Base-by-base conservation (phyloP, 2,329 filamentous ascomycete species). In the Curvularia lunata region DNA sequence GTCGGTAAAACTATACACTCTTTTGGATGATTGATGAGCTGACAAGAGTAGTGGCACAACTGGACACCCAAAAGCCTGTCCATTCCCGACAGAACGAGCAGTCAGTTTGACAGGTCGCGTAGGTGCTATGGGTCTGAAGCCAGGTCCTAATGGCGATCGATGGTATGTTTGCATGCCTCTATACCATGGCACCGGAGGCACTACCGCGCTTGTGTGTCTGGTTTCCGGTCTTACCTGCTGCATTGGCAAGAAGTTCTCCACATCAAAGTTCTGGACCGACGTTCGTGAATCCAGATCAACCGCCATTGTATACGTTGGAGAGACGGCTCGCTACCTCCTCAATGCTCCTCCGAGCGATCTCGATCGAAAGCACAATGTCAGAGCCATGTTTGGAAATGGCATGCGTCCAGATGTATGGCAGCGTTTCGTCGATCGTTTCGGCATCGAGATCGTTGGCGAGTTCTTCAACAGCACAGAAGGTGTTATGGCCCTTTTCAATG, bases 391-490 rank as follows among this genome's bases (percentile, higher is more conserved):
- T 67, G 88, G 88, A 56, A 90, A 90, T 68, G 88, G 88, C 1
- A 80, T 90, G 65, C 82, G 88, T 1, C 87, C 88, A 0, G 88
- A 91, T 65, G 85, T 91, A 1, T 91, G 88, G 88, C 75, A 81
- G 28, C 80, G 82, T 21, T 91, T 91, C 73, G 78, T 83, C 40
- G 83, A 88, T 47, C 82, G 87, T 12, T 90, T 89, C 70, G 83
- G 83, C 50, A 83, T 90, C 63, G 76, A 81, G 12, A 82, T 84
- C 27, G 85, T 93, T 1, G 80, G 79, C 59, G 90, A 93, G 74
- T 92, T 93, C 77, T 93, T 91, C 81, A 90, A 89, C 72, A 90
- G 87, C 56, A 91, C 88, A 1, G 90, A 93, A 75, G 88, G 89
- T 28, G 82, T 91, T 48, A 83, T 92, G 66, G 74, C 75, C 0